Conservation (phyloP, 73 alveolate species). For the Paraurostyla sp. region DNA sequence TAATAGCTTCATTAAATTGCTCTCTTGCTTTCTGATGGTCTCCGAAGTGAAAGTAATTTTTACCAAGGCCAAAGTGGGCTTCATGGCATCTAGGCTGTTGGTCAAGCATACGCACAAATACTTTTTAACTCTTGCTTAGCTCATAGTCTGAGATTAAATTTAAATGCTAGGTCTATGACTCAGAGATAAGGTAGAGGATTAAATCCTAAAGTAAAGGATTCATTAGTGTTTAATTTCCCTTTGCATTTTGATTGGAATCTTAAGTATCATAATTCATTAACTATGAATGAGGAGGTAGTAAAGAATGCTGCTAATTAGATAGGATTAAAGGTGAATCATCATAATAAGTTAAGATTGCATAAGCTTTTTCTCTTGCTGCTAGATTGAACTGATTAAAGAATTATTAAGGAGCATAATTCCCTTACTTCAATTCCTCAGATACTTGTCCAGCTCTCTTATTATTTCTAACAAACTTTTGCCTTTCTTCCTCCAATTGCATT, state of each 20-base stretch:
- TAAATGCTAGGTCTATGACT: neutral
- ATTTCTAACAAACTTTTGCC: no score
- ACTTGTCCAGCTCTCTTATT: neutral
- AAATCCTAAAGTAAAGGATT: neutral
- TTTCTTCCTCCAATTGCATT: no score
- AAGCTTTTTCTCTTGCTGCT: neutral
- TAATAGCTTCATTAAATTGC: neutral
- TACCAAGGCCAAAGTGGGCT: slow-evolving; percentile 51
- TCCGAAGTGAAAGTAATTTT: slow-evolving; percentile 29
- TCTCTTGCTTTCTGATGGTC: neutral
- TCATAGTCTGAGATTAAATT: slow-evolving; percentile 35
- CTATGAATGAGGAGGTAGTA: no score
- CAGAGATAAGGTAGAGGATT: neutral
- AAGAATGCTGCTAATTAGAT: no score
- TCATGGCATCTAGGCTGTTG: slow-evolving; percentile 42
- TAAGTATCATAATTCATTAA: no score
- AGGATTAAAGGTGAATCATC: no score
- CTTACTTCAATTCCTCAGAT: neutral
- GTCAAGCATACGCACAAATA: neutral
- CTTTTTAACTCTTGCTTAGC: neutral
- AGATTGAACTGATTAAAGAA: neutral
- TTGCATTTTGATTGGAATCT: neutral
- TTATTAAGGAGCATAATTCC: no score
- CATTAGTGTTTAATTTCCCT: neutral
- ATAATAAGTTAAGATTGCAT: neutral